Evolutionary conservation across 495 filamentous ascomycete species (phyloP).

Genomic region (Tuber umbilicatum): DNA sequence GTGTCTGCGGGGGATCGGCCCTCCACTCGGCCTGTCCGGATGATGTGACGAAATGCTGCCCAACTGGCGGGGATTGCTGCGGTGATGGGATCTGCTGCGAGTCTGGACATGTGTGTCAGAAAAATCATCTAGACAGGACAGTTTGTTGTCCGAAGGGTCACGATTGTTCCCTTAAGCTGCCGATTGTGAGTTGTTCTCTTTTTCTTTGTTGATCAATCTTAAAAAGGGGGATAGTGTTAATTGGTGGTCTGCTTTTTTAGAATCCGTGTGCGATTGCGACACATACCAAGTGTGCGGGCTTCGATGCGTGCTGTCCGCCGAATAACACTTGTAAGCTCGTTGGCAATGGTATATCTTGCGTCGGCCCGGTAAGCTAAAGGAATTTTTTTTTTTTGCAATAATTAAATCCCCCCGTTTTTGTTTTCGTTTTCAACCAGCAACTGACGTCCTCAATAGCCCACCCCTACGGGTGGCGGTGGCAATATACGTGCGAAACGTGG

Average conservation of each 20-base stretch:
- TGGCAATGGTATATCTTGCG: neutral
- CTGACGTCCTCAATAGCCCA: neutral
- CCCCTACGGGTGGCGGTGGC: neutral
- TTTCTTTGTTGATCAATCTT: neutral
- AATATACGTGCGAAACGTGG: neutral
- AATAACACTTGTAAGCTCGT: neutral
- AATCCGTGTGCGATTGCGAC: neutral
- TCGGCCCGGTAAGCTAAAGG: neutral
- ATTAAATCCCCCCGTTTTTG: neutral
- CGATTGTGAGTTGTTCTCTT: neutral
- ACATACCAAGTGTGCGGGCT: neutral
- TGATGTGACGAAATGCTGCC: constrained; percentile 1
- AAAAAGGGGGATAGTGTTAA: neutral
- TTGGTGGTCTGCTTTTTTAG: neutral
- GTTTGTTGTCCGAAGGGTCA: neutral
- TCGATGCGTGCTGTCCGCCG: constrained; percentile 1
- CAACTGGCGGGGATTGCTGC: neutral
- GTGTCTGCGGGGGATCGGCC: neutral
- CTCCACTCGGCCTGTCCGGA: neutral
- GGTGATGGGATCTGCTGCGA: neutral
- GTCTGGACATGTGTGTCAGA: neutral
- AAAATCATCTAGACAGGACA: neutral
- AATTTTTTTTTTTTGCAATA: neutral
- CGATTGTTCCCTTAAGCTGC: neutral
- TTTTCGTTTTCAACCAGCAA: neutral